Base-by-base conservation (phyloP, 192 early-diverging fungal genomes). In the Spinellus fusiger region DNA sequence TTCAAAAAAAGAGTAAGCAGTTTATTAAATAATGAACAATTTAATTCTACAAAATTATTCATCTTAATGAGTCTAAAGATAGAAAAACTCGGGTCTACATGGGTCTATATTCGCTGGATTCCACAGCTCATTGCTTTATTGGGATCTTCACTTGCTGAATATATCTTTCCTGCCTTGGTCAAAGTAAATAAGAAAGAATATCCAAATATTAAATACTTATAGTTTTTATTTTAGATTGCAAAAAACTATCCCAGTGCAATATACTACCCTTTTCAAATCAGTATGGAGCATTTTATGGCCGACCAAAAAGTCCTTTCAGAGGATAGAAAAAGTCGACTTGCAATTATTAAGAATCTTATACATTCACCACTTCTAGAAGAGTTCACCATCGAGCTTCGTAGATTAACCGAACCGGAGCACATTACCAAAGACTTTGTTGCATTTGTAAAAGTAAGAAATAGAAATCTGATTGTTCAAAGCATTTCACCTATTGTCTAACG, bases 21-120 rank as follows among this genome's bases (percentile, higher is more conserved):
- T 40, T 26, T 16, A 44, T 18, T 56, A n/a, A 12, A 13, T 15
- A 5, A 32, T 57, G 35, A 37, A 37, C 13, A 37, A 9, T 37
- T 37, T 37, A 13, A 37, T 18, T n/a, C 34, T 29, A 1, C 34
- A 16, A 15, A 20, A 4, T 28, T 57, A 46, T 37, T 62, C 16
- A 15, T 59, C 18, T 25, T 10, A 18, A 34, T 7, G 37, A 33
- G 5, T 34, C 46, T 0, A 49, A 64, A 83, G 77, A 68, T 70
- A 0, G 53, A 69, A 25, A 51, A 66, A 18, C 49, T 74, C 33
- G 56, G 72, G 10, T 68, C 77, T 12, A 69, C 73, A n/a, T 91
- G 86, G 86, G 80, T 79, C 31, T 86, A 88, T 73, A 70, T 91
- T 37, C 74, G 80, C 29, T 91, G 89, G 89, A 73, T 91, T 38